Percentiles rank a stretch among this genome's conserved stretches.
Evolutionary conservation across 2,329 filamentous ascomycete genomes (phyloP).

Genomic region (Aphanocladium album): DNA sequence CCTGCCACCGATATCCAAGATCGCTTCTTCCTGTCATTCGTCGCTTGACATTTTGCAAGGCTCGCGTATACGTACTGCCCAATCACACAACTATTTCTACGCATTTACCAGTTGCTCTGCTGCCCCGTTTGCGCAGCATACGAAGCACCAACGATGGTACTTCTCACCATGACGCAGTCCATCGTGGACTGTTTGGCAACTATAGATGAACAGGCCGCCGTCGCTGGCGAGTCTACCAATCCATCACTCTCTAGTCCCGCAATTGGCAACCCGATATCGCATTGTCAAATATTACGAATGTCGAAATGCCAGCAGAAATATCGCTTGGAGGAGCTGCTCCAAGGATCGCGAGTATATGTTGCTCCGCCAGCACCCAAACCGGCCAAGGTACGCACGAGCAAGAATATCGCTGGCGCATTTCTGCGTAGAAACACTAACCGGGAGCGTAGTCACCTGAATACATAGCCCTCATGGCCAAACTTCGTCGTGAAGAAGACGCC

Average conservation of each 20-base stretch:
- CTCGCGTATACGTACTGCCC: background rate
- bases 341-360: slow-evolving; percentile 65
- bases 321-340: slow-evolving; percentile 66
- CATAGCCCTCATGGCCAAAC: slow-evolving; percentile 77
- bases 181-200: slow-evolving; percentile 57
- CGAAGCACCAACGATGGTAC: slow-evolving; percentile 52
- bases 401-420: slow-evolving; percentile 50
- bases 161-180: slow-evolving; percentile 68
- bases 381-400: slow-evolving; percentile 24
- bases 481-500: slow-evolving; percentile 78
- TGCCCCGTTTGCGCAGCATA: background rate
- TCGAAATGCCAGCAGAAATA: slow-evolving; percentile 46
- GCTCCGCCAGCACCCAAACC: slow-evolving; percentile 77
- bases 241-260: slow-evolving; percentile 45
- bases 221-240: slow-evolving; percentile 28
- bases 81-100: background rate
- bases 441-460: slow-evolving; percentile 66
- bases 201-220: slow-evolving; percentile 17
- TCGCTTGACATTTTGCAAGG: background rate
- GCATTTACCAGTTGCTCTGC: slow-evolving; percentile 1
- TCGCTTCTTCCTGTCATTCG: background rate
- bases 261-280: slow-evolving; percentile 65
- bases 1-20: background rate
- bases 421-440: slow-evolving; percentile 26
- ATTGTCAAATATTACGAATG: slow-evolving; percentile 61